Evolutionary conservation across 345 rosid species (phyloP), one percentile per base, ranked within the genome.

Genomic region (Limnanthes douglasii): DNA sequence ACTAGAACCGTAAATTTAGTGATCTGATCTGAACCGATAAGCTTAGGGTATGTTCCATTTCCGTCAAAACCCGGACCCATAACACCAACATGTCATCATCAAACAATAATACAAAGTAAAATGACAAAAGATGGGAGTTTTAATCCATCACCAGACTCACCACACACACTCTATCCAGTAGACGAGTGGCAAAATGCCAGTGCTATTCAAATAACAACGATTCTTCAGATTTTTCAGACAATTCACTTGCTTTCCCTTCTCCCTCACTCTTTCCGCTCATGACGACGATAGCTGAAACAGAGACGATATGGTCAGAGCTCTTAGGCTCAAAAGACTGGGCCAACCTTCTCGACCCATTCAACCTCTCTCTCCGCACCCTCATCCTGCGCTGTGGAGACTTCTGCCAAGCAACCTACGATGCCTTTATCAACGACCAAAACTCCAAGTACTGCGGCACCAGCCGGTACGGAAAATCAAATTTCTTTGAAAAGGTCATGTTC

Each of bases 371-470:
- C 63, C 73, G 93, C 19, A 41, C 56, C 4, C 78, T 75, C 49
- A 56, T 86, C 48, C 69, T 82, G 60, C 88, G 94, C 15, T 82
- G 79, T 33, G 97, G 88, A 24, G 88, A 82, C 72, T 73, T 86
- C 61, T 68, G 81, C 42, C 94, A 86, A 65, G 97, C 72, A 37
- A 86, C 97, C 15, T 82, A 86, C 26, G 97, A 86, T 47, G 54
- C 93, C 57, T 86, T 86, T 76, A 70, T 64, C 72, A 78, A 78
- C 48, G 93, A 82, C 68, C 44, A 58, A 8, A 67, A 69, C 75
- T 82, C 94, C 61, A 75, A 59, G 67, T 86, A 66, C 70, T 78
- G 94, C 40, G 97, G 97, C 31, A 57, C 69, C 21, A 62, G 93
- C 72, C 82, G 97, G 23, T 86, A 78, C 18, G 88, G 93, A 20